phyloP scores from a whole-genome alignment of 192 early-diverging fungal species.

The Coemansia aciculifera region DNA sequence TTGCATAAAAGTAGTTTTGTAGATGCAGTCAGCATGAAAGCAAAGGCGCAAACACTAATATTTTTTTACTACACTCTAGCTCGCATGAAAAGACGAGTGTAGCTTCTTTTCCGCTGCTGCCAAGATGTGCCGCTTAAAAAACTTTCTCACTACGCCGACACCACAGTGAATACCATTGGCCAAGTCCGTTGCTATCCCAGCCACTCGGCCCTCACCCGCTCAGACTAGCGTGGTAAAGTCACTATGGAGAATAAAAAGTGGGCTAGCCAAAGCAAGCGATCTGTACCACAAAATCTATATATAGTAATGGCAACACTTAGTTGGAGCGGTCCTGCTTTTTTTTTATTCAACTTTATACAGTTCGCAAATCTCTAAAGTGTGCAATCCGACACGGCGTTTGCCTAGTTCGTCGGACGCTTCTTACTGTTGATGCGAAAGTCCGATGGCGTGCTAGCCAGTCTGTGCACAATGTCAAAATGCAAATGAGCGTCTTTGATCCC shows the following conservation, averaged over 20 bases:
- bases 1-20: neutral
- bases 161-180: neutral
- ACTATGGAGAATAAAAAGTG: neutral
- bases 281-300: neutral
- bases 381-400: neutral
- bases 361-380: neutral
- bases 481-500: conserved; percentile 12
- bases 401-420: neutral
- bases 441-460: conserved; percentile 28
- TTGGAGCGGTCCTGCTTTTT: neutral
- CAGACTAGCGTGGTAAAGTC: neutral
- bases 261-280: neutral
- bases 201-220: neutral
- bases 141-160: neutral
- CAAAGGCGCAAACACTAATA: neutral
- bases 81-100: neutral
- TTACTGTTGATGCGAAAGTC: conserved; percentile 13
- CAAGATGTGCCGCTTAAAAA: neutral
- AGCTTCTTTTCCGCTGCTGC: neutral
- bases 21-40: neutral
- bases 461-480: conserved; percentile 27
- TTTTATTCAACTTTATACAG: neutral
- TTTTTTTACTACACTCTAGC: neutral
- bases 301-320: neutral
- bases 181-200: neutral